Evolutionary conservation across 768 basidiomycete species (phyloP), one percentile per base, ranked within the genome.

Genomic region (Botryobasidium botryosum): DNA sequence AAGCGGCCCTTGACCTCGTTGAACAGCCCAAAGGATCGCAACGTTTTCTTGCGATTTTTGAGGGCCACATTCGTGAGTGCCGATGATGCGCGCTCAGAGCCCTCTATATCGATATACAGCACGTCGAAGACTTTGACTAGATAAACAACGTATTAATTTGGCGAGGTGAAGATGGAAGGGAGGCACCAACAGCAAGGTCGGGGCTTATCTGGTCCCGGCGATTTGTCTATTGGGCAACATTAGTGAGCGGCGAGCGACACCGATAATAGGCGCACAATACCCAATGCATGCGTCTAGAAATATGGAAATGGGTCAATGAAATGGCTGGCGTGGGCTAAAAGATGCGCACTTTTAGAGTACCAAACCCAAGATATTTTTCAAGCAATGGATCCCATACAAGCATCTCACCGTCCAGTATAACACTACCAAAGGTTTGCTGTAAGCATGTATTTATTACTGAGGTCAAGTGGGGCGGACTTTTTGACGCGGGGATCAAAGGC

Each of bases 341-440:
- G n/a, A n/a, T n/a, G n/a, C n/a, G n/a, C n/a, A n/a, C n/a, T n/a
- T 99, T 99, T 40, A 99, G 64, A 0, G 77, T 83, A 2, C 94
- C 94, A 50, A 99, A 97, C 0, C 92, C 86, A 17, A 94, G 64
- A 55, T 86, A 84, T 18, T 84, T 75, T 53, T 81, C 79, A 1
- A 85, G 77, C 3, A 81, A 67, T 0, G 92, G 92, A 60, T 97
- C 94, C 83, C 84, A 97, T 2, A 96, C 92, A 26, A 99, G 65
- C 92, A 99, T 97, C 59, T 99, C 94, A 0, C 94, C 94, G 53
- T 99, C 94, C 12, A 99, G 61, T 38, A 97, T 85, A 53, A 92
- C 79, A 40, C 92, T 96, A 46, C 3, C 20, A 17, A 29, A 4
- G 6, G 5, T 42, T 10, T 18, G 2, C 27, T 56, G 24, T 56